Conservation (phyloP, 306 rosid species). For the Cucurbita argyrosperma region DNA sequence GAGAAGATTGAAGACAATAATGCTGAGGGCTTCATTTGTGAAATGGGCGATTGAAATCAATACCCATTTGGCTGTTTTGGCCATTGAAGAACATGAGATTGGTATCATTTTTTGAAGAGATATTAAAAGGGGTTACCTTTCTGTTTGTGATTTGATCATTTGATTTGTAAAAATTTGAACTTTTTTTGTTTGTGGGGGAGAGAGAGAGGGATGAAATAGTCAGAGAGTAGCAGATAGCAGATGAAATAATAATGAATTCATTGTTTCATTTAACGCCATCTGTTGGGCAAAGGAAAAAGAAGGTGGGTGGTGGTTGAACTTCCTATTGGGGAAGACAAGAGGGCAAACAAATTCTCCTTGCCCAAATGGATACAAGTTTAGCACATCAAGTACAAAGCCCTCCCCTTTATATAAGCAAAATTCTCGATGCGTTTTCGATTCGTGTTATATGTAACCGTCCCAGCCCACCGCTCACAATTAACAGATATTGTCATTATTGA, state of each 20-base stretch:
- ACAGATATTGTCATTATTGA: no score
- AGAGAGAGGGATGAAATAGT: constrained; percentile 1
- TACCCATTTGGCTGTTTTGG: constrained; percentile 17
- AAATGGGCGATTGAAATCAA: constrained; percentile 24
- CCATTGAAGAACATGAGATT: constrained; percentile 8
- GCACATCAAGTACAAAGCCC: no score
- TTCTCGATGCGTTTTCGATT: no score
- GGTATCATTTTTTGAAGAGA: not conserved
- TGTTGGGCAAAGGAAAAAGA: constrained; percentile 48
- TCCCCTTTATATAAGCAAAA: no score
- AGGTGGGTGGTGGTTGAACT: constrained; percentile 92
- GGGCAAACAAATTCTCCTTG: constrained; percentile 10
- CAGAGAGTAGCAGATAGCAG: constrained; percentile 17
- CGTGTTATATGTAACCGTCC: no score
- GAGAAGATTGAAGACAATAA: constrained; percentile 34
- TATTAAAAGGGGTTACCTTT: not conserved
- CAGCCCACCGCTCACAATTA: no score
- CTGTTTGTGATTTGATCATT: not conserved
- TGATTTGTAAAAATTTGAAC: not conserved
- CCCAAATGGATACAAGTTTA: not conserved
- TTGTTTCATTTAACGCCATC: constrained; percentile 52
- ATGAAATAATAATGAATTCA: constrained; percentile 28
- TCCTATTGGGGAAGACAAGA: not conserved
- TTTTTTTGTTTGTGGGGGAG: not conserved
- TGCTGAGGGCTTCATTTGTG: constrained; percentile 53